A percentile compares a stretch with the other conserved stretches of the same genome.
phyloP scores from a whole-genome alignment of 2,329 filamentous ascomycete species.

The Fusarium citri region DNA sequence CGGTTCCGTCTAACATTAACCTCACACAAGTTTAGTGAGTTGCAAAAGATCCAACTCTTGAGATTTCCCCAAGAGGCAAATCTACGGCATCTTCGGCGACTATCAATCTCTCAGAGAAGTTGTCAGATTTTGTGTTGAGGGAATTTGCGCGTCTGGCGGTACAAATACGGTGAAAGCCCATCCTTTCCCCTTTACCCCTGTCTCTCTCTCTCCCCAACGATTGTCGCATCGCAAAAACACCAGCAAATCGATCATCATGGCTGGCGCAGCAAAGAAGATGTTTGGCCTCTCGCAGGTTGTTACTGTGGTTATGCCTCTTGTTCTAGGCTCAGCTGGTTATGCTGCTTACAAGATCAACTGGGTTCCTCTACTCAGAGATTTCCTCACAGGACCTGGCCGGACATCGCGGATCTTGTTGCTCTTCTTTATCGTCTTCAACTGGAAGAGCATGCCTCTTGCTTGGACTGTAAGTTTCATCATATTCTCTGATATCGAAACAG shows the following conservation, averaged over 20 bases:
- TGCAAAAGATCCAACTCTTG: neutral
- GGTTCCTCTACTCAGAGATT: conserved; percentile 52
- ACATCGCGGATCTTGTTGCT: conserved; percentile 65
- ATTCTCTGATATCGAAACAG: neutral
- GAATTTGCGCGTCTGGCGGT: neutral
- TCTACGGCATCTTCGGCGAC: conserved; percentile 7
- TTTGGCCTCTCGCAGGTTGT: conserved; percentile 50
- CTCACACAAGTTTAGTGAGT: conserved; percentile 11
- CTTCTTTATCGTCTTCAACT: conserved; percentile 70
- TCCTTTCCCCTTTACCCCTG: conserved; percentile 2
- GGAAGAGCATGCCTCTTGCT: conserved; percentile 78
- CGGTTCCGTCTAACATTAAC: conserved; percentile 29
- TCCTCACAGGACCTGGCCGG: conserved; percentile 66
- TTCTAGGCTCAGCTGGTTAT: conserved; percentile 59
- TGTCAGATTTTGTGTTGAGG: neutral
- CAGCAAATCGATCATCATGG: conserved; percentile 43
- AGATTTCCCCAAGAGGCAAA: conserved; percentile 7
- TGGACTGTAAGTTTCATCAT: conserved; percentile 74
- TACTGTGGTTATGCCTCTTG: conserved; percentile 58
- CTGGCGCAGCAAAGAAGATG: conserved; percentile 51
- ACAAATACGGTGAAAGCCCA: conserved; percentile 8
- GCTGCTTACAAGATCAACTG: conserved; percentile 60
- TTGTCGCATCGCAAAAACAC: conserved; percentile 16
- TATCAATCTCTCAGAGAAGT: neutral
- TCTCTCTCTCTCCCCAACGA: neutral